phyloP scores from a whole-genome alignment of 1,139 yeast genomes.

The Protomyces inundatus region DNA sequence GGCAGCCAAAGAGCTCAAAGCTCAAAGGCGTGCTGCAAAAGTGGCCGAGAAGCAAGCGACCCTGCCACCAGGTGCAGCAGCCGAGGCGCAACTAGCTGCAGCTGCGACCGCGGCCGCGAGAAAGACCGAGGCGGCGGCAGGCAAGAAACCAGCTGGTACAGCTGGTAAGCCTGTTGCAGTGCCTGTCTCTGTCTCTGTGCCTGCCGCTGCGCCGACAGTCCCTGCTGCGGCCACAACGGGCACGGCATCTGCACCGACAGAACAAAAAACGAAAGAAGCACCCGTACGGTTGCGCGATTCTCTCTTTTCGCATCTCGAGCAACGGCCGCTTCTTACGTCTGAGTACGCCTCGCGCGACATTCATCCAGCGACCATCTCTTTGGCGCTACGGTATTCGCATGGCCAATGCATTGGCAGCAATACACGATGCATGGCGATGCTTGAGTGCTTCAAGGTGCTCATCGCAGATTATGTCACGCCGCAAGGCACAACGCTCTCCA shows the following conservation, averaged over 20 bases:
- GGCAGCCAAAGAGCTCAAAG: constrained; percentile 14
- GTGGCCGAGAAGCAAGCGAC: constrained; percentile 9
- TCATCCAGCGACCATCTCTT: constrained; percentile 76
- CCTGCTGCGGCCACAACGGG: background rate
- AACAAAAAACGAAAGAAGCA: background rate
- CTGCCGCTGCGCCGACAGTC: background rate
- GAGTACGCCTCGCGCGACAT: constrained; percentile 51
- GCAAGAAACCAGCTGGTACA: constrained; percentile 25
- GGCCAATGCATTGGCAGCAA: constrained; percentile 87
- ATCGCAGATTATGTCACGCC: constrained; percentile 82
- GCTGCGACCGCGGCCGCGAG: background rate
- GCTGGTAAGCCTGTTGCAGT: constrained; percentile 31
- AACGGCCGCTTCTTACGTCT: constrained; percentile 39
- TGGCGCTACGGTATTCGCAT: constrained; percentile 75
- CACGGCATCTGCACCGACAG: background rate
- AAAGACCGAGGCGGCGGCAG: background rate
- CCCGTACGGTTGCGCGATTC: constrained; percentile 36
- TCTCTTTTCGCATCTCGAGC: constrained; percentile 82
- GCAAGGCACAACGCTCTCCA: constrained; percentile 70
- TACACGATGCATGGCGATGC: constrained; percentile 77
- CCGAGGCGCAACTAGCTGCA: background rate
- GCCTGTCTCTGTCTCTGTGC: constrained; percentile 21
- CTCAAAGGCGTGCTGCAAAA: constrained; percentile 17
- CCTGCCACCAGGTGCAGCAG: background rate
- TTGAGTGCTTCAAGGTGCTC: constrained; percentile 74